Base-by-base conservation (phyloP, 2,329 filamentous ascomycete species). In the Torrubiellomyces zombiae region DNA sequence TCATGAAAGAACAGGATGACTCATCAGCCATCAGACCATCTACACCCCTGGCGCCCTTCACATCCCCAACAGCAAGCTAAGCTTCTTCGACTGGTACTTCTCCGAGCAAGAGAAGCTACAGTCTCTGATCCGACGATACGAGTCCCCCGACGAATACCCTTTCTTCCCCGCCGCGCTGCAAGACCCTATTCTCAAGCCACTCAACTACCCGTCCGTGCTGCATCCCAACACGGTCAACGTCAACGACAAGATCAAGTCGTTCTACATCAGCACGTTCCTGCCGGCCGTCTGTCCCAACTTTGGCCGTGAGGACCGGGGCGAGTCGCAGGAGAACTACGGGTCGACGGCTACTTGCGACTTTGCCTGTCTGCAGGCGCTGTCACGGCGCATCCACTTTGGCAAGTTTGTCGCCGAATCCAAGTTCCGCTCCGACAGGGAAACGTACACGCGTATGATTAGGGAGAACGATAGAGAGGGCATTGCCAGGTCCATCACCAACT, bases 371-470 rank as follows among this genome's bases (percentile, higher is more conserved):
- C 89, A 98, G 58, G 79, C 89, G 4, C 57, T 98, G 23, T 91
- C 81, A 19, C 67, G 86, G 20, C 65, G 89, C 28, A 89, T 98
- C 38, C 89, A 98, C 53, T 98, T 93, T 56, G 89, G 89, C 38
- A 98, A 95, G 56, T 95, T 95, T 43, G 89, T 98, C 7, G 89
- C 89, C 21, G 89, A 98, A 62, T 75, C 76, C 31, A 98, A 98
- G 57, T 98, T 94, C 54, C 67, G 68, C 39, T 75, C 77, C 23
- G 80, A 95, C 38, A 66, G 72, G 16, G 80, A 85, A 39, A 67
- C 58, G 33, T 98, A 86, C 48, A 85, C 79, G 5, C 61, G 60
- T 33, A 53, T 95, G 51, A 95, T 98, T 55, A 72, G 75, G 49
- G 75, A 71, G 2, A 72, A 63, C 32, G 85, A 98, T 50, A 63